phyloP scores from a whole-genome alignment of 2,329 filamentous ascomycete genomes.

The Tolypocladium inflatum region DNA sequence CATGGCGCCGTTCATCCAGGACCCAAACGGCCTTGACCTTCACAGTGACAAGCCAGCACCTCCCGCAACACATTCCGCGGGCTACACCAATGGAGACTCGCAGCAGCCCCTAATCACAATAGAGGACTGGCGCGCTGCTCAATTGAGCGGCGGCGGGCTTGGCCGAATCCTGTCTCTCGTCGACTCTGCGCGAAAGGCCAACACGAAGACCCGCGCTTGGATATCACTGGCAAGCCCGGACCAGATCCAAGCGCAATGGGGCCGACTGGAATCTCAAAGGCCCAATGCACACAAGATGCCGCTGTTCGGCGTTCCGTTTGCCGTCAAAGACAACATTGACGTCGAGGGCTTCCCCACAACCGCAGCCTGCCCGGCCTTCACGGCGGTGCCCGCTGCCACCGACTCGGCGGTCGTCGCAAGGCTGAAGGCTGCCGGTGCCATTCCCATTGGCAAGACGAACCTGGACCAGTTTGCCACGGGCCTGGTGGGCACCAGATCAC shows the following conservation, averaged over 20 bases:
- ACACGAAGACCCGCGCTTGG: conserved; percentile 17
- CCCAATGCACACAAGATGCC: conserved; percentile 24
- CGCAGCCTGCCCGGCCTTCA: conserved; percentile 39
- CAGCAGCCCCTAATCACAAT: conserved; percentile 7
- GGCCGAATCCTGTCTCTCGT: conserved; percentile 15
- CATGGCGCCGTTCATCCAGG: not conserved
- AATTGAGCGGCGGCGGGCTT: conserved; percentile 14
- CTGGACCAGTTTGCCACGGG: conserved; percentile 56
- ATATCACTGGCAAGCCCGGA: conserved; percentile 18
- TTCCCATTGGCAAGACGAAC: conserved; percentile 50
- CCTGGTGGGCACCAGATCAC: conserved; percentile 49
- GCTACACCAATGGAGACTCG: not conserved
- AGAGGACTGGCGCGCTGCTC: conserved; percentile 15
- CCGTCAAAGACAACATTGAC: conserved; percentile 48
- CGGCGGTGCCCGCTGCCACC: conserved; percentile 30
- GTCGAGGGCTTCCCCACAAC: conserved; percentile 40
- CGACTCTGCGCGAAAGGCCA: conserved; percentile 9
- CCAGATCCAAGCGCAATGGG: conserved; percentile 13
- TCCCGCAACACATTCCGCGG: not conserved
- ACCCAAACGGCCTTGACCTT: not conserved
- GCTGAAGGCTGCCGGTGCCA: conserved; percentile 41
- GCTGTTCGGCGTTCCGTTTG: conserved; percentile 48
- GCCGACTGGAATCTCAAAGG: not conserved
- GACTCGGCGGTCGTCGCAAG: conserved; percentile 39
- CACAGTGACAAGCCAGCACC: too few species aligned